A percentile compares a stretch with the other conserved stretches of the same genome.
These are phyloP conservation scores for Posidonia australis DNA, from an alignment of 106 monocot species.

Conservation along the genomic window DNA sequence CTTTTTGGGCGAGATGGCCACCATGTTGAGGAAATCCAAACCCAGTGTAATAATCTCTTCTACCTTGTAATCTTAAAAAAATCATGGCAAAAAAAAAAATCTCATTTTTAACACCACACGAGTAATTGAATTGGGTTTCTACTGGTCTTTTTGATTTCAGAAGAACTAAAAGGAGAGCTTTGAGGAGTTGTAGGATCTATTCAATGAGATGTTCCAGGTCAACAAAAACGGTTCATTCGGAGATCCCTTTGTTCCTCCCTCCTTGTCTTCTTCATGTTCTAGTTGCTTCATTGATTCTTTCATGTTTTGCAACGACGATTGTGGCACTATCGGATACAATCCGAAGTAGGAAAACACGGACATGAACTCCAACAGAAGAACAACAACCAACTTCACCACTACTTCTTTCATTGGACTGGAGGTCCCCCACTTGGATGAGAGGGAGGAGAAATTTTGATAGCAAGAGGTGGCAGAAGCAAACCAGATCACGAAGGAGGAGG, in stretches of 20 bases:
- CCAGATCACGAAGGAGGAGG: too few species aligned
- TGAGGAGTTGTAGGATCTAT: slow-evolving; percentile 69
- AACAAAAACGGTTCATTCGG: neutral
- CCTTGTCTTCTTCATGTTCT: too few species aligned
- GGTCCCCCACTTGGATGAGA: too few species aligned
- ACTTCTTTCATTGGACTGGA: slow-evolving; percentile 5
- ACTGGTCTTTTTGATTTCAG: slow-evolving; percentile 8
- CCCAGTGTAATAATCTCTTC: slow-evolving; percentile 46
- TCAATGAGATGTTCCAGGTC: too few species aligned
- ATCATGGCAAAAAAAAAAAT: too few species aligned
- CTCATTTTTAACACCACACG: too few species aligned
- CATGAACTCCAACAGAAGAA: slow-evolving; percentile 22
- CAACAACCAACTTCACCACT: too few species aligned
- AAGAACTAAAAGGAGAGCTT: slow-evolving; percentile 42
- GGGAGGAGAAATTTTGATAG: too few species aligned
- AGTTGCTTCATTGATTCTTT: neutral
- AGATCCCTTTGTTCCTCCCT: slow-evolving; percentile 8
- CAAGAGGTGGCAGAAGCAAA: too few species aligned
- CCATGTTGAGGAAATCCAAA: slow-evolving; percentile 59
- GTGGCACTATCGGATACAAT: neutral
- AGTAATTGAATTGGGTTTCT: neutral
- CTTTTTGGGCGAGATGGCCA: slow-evolving; percentile 70
- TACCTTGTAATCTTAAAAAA: neutral
- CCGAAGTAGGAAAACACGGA: slow-evolving; percentile 31
- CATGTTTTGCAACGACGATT: neutral